phyloP scores from a whole-genome alignment of 2,329 filamentous ascomycete species.

The Teratosphaeria destructans region DNA sequence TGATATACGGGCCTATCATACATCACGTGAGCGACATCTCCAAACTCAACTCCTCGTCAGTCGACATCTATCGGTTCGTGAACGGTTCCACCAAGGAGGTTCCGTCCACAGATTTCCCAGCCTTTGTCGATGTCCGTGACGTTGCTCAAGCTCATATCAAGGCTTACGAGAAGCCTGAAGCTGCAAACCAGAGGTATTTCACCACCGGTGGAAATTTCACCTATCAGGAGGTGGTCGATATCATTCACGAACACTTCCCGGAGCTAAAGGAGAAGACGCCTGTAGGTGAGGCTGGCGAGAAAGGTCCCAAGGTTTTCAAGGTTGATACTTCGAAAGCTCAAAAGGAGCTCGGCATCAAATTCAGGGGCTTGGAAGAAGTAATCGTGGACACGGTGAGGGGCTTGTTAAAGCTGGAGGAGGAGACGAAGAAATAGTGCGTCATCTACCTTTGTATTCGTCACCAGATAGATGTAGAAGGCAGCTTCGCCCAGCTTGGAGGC shows the following conservation, averaged over 20 bases:
- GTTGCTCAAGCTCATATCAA: slow-evolving; percentile 13
- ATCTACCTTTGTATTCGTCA: not conserved
- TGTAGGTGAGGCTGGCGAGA: not conserved
- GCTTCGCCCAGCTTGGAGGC: not conserved
- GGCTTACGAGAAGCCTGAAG: slow-evolving; percentile 1
- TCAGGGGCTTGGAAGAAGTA: not conserved
- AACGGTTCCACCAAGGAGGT: slow-evolving; percentile 28
- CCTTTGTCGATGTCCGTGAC: slow-evolving; percentile 18
- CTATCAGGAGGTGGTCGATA: not conserved
- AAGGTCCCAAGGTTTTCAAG: not conserved
- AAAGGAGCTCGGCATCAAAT: not conserved
- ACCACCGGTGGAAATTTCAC: not conserved
- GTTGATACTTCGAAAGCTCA: not conserved
- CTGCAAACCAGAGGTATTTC: not conserved
- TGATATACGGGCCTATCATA: slow-evolving; percentile 41
- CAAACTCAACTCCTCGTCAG: slow-evolving; percentile 60
- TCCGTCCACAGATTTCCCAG: slow-evolving; percentile 40
- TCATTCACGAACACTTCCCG: not conserved
- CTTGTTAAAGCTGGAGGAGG: not conserved
- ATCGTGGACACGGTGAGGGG: not conserved
- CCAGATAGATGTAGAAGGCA: not conserved
- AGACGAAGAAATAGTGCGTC: not conserved
- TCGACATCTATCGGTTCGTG: slow-evolving; percentile 23
- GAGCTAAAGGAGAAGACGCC: not conserved
- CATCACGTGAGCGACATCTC: slow-evolving; percentile 53